Base-by-base conservation (phyloP, 208 protist species). In the Wallacemonas rigidus region DNA sequence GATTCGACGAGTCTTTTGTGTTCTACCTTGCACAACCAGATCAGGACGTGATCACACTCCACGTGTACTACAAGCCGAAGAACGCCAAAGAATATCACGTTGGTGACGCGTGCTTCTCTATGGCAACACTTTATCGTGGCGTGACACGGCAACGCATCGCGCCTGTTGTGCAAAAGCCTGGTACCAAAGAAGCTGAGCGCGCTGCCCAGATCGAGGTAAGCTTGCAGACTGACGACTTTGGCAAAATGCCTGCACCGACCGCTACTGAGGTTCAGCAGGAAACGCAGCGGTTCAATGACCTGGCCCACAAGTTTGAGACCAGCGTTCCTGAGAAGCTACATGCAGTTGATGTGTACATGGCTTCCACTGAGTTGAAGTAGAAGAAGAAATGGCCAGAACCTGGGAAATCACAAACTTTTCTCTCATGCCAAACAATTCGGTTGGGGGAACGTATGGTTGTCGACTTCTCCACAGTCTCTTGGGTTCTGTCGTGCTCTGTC, bases 31-130 rank as follows among this genome's bases (percentile, higher is more conserved):
- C 91, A 41, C 88, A 95, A 56, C 91, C 91, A 4, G 86, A 92
- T 69, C 84, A 95, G 76, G 91, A 95, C 73, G 83, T 95, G n/a
- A 95, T 95, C 69, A 94, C 88, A 8, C 80, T 95, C 41, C 91
- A 95, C 72, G 85, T 95, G 47, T 95, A 91, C 63, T 95, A 93
- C 80, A 90, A 84, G 60, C n/a, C 88, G 4, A 90, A 88, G 44
- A 84, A 48, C 54, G 86, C 88, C 40, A 80, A 82, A 56, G 86
- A 94, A 71, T 88, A 87, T 63, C 88, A 95, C 77, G 81, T 95
- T 53, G 91, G 91, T 51, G 91, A 95, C 74, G 88, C 82, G 4
- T 92, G 82, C 64, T 95, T 95, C 71, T 90, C 91, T 38, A 93
- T 95, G 88, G 86, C 88, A 14, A 92, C 88, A 7, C 80, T 95